Base-by-base conservation (phyloP, 2,329 filamentous ascomycete species). In the Colletotrichum camelliae region DNA sequence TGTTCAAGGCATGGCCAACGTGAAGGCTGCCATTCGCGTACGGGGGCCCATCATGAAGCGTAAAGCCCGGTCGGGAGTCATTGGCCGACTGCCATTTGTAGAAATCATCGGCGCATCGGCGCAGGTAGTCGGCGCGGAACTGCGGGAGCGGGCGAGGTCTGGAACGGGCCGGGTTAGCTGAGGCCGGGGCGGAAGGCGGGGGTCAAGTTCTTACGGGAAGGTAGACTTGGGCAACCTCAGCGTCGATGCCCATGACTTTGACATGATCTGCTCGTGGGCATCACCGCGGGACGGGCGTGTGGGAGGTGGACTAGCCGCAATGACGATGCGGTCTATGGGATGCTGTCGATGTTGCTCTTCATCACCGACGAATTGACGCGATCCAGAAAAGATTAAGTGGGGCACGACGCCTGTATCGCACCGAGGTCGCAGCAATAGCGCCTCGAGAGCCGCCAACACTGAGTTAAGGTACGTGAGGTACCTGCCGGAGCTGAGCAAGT, bases 21-120 rank as follows among this genome's bases (percentile, higher is more conserved):
- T 99, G 97, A 12, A 99, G 90, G 60, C 90, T 91, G 16, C 97
- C 97, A 86, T 99, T 99, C 78, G 97, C 97, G 83, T 98, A 99
- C 0, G 97, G 97, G 0, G 97, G 97, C 1, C 97, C 97, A 92
- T 99, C 97, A 82, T 98, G 97, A 10, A 99, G 88, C 3, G 96
- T 88, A 79, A 98, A 99, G 0, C 89, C 88, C 58, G 91, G 85
- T 43, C 90, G 85, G 4, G 90, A 87, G 77, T 91, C 86, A 75
- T 88, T 86, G 72, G 84, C 83, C 77, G 89, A 88, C 87, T 99
- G 97, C 96, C 96, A 98, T 81, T 91, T 87, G 87, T 98, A 99
- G 16, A 98, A 90, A 68, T 96, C 93, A 86, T 98, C 95, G 84
- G 95, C 93, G 85, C 94, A 97, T 91, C 91, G 89, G 81, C 91